Percentiles rank a stretch among this genome's conserved stretches.
phyloP scores from a whole-genome alignment of 306 rosid species.

The Corylus heterophylla region DNA sequence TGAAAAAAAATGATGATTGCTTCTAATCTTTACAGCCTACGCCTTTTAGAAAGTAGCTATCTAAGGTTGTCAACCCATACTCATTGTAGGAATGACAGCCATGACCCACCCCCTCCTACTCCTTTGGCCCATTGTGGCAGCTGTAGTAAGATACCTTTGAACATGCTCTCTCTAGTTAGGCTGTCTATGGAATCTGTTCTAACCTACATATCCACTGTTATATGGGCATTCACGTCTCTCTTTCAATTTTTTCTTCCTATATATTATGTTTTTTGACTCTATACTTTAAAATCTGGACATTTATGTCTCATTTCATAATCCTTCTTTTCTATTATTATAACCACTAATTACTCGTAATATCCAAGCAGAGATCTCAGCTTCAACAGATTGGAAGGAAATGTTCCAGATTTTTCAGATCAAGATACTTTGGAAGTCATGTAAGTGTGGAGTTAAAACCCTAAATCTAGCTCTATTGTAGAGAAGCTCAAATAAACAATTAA shows the following conservation, averaged over 20 bases:
- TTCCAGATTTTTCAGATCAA: conserved; percentile 16
- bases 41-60: neutral
- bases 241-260: too few species aligned
- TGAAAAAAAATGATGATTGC: neutral
- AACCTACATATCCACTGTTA: neutral
- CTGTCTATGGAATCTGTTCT: neutral
- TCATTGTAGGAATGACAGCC: neutral
- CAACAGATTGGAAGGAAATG: conserved; percentile 27
- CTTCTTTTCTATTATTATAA: neutral
- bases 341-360: neutral
- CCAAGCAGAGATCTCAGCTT: conserved; percentile 34
- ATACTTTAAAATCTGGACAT: neutral
- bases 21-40: neutral
- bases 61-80: neutral
- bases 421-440: conserved; percentile 8
- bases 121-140: neutral
- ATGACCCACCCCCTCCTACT: neutral
- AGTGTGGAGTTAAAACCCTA: neutral
- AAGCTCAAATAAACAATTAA: neutral
- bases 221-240: neutral
- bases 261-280: too few species aligned
- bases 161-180: neutral
- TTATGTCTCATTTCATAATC: neutral
- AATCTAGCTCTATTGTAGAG: neutral
- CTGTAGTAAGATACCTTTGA: neutral